Conservation (phyloP, 805 yeast genomes). For the Lipomyces yamadae region DNA sequence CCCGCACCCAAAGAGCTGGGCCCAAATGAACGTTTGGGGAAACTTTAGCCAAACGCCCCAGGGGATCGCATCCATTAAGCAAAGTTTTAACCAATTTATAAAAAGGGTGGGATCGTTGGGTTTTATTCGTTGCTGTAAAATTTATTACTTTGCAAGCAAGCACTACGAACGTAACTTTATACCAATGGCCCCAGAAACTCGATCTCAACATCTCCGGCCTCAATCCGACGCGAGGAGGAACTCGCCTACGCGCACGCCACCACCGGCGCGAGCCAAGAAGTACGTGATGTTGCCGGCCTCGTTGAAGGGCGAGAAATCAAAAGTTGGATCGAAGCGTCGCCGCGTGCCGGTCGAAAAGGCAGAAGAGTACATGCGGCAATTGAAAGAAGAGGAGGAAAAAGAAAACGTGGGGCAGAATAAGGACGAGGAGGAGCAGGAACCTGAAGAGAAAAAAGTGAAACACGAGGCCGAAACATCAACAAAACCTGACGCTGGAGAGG, state of each 20-base stretch:
- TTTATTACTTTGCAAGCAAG: no score
- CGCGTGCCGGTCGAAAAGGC: slow-evolving; percentile 13
- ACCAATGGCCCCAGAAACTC: neutral
- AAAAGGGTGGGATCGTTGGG: no score
- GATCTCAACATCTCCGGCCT: slow-evolving; percentile 10
- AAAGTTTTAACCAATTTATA: no score
- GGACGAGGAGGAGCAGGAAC: neutral
- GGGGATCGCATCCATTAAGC: no score
- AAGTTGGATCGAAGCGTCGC: slow-evolving; percentile 8
- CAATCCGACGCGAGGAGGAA: slow-evolving; percentile 6
- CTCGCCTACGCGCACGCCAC: neutral
- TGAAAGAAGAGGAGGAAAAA: neutral
- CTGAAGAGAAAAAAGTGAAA: neutral
- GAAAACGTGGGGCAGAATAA: slow-evolving; percentile 1
- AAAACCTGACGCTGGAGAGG: neutral
- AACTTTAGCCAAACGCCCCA: no score
- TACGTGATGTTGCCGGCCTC: slow-evolving; percentile 1
- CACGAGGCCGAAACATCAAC: neutral
- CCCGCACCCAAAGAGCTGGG: neutral
- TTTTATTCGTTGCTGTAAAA: no score
- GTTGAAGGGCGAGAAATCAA: neutral
- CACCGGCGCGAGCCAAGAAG: slow-evolving; percentile 4
- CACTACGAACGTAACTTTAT: neutral
- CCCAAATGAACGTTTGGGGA: no score
- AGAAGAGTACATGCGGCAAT: slow-evolving; percentile 8